Conservation (phyloP, 176 grass and related monocot species). For the Oryza coarctata region DNA sequence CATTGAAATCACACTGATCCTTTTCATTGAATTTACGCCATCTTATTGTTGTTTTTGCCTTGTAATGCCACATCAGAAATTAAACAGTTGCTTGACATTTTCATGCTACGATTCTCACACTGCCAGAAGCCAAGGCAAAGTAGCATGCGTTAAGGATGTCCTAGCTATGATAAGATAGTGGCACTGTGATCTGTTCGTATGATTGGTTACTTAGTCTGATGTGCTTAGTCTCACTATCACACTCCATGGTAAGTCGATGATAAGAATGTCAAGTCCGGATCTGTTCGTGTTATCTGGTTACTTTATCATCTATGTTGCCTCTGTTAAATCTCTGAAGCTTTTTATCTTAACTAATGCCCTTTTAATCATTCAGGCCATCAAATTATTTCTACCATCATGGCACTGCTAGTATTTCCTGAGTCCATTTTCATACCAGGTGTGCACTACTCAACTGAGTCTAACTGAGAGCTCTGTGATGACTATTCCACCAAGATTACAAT, state of each 20-base stretch:
- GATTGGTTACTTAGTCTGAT: background rate
- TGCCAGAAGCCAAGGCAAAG: background rate
- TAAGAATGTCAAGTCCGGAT: background rate
- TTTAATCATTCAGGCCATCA: slow-evolving; percentile 5
- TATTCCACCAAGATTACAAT: slow-evolving; percentile 27
- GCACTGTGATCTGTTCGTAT: background rate
- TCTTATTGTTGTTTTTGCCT: slow-evolving; percentile 7
- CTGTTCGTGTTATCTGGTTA: background rate
- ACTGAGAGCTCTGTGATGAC: slow-evolving; percentile 3
- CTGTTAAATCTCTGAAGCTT: slow-evolving; percentile 12
- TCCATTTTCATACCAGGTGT: slow-evolving; percentile 19
- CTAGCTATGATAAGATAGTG: slow-evolving; percentile 5
- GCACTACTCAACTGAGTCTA: slow-evolving; percentile 2
- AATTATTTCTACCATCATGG: background rate
- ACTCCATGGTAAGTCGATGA: background rate
- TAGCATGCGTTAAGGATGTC: background rate
- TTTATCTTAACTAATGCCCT: background rate
- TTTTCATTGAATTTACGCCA: background rate
- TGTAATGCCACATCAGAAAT: background rate
- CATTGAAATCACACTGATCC: background rate
- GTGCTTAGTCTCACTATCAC: background rate
- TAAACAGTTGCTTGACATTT: slow-evolving; percentile 24
- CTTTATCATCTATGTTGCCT: background rate
- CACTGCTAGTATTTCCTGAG: background rate
- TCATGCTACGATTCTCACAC: background rate